phyloP scores from a whole-genome alignment of 805 yeast genomes.

The Saccharomycopsis lassenensis region DNA sequence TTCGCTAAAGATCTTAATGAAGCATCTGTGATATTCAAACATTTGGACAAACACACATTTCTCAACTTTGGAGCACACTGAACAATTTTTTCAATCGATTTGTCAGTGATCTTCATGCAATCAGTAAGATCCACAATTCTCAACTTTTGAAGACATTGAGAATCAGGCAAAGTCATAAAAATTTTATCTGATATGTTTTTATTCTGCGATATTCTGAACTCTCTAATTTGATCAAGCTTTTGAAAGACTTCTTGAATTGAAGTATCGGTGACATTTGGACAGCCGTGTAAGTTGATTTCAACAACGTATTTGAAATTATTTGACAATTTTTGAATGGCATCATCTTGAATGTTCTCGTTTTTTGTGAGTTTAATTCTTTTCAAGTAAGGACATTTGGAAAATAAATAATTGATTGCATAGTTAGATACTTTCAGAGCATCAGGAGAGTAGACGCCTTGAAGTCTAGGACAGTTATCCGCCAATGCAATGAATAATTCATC shows the following conservation, averaged over 20 bases:
- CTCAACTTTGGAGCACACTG: conserved; percentile 73
- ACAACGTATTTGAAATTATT: conserved; percentile 69
- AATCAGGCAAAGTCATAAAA: conserved; percentile 42
- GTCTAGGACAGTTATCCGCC: conserved; percentile 57
- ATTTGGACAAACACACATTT: conserved; percentile 82
- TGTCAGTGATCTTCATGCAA: conserved; percentile 73
- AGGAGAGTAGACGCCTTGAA: conserved; percentile 87
- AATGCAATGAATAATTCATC: conserved; percentile 63
- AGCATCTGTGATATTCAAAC: conserved; percentile 75
- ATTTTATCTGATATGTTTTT: conserved; percentile 57
- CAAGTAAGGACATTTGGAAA: conserved; percentile 56
- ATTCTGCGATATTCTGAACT: conserved; percentile 71
- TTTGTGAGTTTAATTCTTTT: conserved; percentile 77
- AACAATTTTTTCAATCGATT: conserved; percentile 61
- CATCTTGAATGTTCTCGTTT: conserved; percentile 55
- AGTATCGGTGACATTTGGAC: conserved; percentile 62
- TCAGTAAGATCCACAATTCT: conserved; percentile 80
- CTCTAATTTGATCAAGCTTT: conserved; percentile 64
- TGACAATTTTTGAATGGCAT: conserved; percentile 46
- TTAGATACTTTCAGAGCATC: conserved; percentile 68
- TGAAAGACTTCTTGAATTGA: conserved; percentile 46
- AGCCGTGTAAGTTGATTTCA: conserved; percentile 81
- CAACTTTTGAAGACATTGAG: conserved; percentile 45
- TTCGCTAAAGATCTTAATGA: conserved; percentile 60
- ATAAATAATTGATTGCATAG: conserved; percentile 45